phyloP scores from a whole-genome alignment of 148 eudicot genomes.

The Diospyros kaki region DNA sequence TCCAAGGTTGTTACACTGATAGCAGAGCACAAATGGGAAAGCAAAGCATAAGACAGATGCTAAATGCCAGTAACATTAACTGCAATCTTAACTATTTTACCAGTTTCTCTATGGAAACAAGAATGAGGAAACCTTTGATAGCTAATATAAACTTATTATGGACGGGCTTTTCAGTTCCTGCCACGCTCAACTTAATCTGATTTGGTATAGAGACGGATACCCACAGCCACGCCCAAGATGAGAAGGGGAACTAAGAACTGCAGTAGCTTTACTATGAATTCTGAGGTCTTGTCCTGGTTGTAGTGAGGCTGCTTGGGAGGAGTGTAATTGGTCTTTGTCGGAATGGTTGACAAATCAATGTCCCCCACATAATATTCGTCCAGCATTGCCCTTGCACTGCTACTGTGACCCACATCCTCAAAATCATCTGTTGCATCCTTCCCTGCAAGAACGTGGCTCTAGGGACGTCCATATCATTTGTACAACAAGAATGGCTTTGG shows the following conservation, averaged over 20 bases:
- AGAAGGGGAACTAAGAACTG: constrained; percentile 81
- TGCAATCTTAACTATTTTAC: not conserved
- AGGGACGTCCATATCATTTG: not conserved
- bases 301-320: constrained; percentile 66
- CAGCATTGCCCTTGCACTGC: constrained; percentile 78
- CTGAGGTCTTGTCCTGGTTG: constrained; percentile 68
- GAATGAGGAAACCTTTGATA: not conserved
- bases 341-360: constrained; percentile 58
- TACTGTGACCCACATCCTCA: constrained; percentile 90
- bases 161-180: not conserved
- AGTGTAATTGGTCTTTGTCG: constrained; percentile 44
- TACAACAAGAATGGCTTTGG: not conserved
- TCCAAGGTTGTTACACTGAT: not conserved
- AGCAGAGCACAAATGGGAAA: not conserved
- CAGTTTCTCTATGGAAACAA: not conserved
- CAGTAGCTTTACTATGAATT: constrained; percentile 69
- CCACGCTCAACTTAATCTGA: constrained; percentile 28
- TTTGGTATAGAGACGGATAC: constrained; percentile 69
- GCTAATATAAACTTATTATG: constrained; percentile 4
- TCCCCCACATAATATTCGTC: constrained; percentile 70
- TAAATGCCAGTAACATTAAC: not conserved
- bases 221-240: constrained; percentile 69
- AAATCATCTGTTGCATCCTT: constrained; percentile 96
- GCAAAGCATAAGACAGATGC: not conserved
- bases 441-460: constrained; percentile 37